These are phyloP conservation scores for Rubus parviflorus DNA, from an alignment of 306 rosid species.

Conservation along the genomic window DNA sequence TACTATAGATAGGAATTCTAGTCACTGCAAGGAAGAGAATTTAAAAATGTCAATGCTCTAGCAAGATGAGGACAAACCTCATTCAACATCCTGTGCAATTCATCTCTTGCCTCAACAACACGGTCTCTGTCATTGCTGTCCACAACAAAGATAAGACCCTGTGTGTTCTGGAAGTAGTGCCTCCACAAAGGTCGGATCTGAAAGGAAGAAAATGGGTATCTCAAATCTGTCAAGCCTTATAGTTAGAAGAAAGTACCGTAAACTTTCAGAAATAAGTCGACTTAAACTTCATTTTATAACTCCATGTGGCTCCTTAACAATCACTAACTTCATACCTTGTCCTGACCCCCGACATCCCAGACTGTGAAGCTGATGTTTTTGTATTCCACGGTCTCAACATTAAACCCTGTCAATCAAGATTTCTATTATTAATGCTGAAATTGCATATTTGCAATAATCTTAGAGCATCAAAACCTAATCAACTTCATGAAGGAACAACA, in stretches of 20 bases:
- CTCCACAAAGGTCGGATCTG: slow-evolving; percentile 99
- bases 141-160: slow-evolving; percentile 98
- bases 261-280: neutral
- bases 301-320: slow-evolving; percentile 11
- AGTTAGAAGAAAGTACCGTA: neutral
- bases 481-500: neutral
- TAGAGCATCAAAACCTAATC: neutral
- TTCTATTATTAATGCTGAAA: neutral
- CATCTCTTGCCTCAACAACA: slow-evolving; percentile 99
- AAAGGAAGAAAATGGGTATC: slow-evolving; percentile 18
- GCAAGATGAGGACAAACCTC: slow-evolving; percentile 56
- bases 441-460: neutral
- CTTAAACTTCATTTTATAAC: slow-evolving; percentile 2
- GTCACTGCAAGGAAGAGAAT: neutral
- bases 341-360: slow-evolving; percentile 99
- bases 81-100: slow-evolving; percentile 97
- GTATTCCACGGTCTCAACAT: slow-evolving; percentile 98
- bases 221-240: slow-evolving; percentile 4
- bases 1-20: neutral
- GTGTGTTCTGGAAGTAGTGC: slow-evolving; percentile 99
- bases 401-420: slow-evolving; percentile 62
- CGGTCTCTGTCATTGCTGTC: slow-evolving; percentile 99
- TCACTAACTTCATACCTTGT: slow-evolving; percentile 61
- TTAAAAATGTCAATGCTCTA: neutral
- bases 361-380: slow-evolving; percentile 99